Conservation (phyloP, 345 rosid species). For the Cardiospermum halicacabum region DNA sequence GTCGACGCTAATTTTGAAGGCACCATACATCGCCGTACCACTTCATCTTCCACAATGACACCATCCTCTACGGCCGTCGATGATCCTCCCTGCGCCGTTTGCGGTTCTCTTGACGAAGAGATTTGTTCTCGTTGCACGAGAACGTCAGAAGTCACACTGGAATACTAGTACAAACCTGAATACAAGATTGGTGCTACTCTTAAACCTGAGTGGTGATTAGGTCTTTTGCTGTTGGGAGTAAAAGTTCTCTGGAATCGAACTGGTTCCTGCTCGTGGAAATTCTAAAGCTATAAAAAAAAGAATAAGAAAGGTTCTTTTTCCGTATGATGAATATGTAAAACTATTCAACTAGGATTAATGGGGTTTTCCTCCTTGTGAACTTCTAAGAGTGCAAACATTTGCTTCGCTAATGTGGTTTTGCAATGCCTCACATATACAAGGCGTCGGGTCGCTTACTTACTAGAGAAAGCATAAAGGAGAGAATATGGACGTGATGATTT, state of each 20-base stretch:
- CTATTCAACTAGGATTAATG: conserved; percentile 66
- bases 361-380: conserved; percentile 76
- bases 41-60: background rate
- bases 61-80: conserved; percentile 8
- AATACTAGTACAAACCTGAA: conserved; percentile 47
- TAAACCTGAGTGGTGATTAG: conserved; percentile 27
- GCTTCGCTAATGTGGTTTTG: conserved; percentile 90
- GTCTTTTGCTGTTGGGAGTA: conserved; percentile 21
- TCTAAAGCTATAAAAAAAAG: conserved; percentile 41
- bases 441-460: conserved; percentile 84
- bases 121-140: conserved; percentile 45
- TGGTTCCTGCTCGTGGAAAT: conserved; percentile 40
- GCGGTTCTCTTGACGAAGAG: conserved; percentile 26
- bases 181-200: conserved; percentile 36
- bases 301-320: conserved; percentile 85
- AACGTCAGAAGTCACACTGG: conserved; percentile 78
- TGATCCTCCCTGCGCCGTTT: conserved; percentile 26
- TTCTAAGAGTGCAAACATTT: conserved; percentile 97
- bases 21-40: conserved; percentile 1
- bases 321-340: conserved; percentile 71
- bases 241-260: conserved; percentile 39
- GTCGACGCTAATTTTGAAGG: conserved; percentile 71
- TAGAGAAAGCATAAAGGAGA: conserved; percentile 72
- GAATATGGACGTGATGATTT: conserved; percentile 87
- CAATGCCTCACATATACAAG: conserved; percentile 89